A percentile compares a stretch with the other conserved stretches of the same genome.
Evolutionary conservation across 2,329 filamentous ascomycete genomes (phyloP).

Genomic region (Botrytis fragariae): DNA sequence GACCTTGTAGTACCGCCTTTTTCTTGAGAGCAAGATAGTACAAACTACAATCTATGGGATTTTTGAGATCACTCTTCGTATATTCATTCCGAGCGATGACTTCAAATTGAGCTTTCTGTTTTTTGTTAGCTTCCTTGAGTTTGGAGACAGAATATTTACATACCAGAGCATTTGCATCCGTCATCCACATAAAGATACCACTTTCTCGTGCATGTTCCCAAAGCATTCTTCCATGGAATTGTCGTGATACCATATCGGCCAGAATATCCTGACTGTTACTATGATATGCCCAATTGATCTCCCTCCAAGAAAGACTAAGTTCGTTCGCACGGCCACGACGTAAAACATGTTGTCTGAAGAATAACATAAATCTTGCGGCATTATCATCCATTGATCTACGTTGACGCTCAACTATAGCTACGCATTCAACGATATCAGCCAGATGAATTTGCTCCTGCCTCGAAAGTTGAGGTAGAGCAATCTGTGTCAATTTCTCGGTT

Average conservation of each 20-base stretch:
- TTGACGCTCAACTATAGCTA: slow-evolving; percentile 80
- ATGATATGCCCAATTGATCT: slow-evolving; percentile 84
- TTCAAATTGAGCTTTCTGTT: slow-evolving; percentile 75
- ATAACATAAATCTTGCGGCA: slow-evolving; percentile 81
- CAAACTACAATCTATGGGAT: slow-evolving; percentile 85
- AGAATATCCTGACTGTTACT: slow-evolving; percentile 87
- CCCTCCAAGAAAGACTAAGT: slow-evolving; percentile 68
- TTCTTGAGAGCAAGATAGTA: slow-evolving; percentile 90
- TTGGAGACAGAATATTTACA: slow-evolving; percentile 36
- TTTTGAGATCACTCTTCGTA: slow-evolving; percentile 79
- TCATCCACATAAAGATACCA: slow-evolving; percentile 94
- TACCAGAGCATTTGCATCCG: slow-evolving; percentile 73
- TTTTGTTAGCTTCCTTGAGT: slow-evolving; percentile 20
- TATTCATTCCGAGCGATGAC: slow-evolving; percentile 91
- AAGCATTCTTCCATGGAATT: slow-evolving; percentile 74
- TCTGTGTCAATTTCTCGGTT: slow-evolving; percentile 71
- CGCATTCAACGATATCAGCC: slow-evolving; percentile 80
- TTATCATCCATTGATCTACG: slow-evolving; percentile 88
- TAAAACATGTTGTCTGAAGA: slow-evolving; percentile 78
- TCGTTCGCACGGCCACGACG: slow-evolving; percentile 63
- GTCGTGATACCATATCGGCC: slow-evolving; percentile 74
- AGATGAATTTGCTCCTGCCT: slow-evolving; percentile 84
- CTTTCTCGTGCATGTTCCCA: slow-evolving; percentile 86
- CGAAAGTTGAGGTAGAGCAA: slow-evolving; percentile 76
- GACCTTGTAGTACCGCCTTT: slow-evolving; percentile 82